These are phyloP conservation scores for Amaranthus palmeri DNA, from an alignment of 148 eudicot genomes.

Conservation along the genomic window DNA sequence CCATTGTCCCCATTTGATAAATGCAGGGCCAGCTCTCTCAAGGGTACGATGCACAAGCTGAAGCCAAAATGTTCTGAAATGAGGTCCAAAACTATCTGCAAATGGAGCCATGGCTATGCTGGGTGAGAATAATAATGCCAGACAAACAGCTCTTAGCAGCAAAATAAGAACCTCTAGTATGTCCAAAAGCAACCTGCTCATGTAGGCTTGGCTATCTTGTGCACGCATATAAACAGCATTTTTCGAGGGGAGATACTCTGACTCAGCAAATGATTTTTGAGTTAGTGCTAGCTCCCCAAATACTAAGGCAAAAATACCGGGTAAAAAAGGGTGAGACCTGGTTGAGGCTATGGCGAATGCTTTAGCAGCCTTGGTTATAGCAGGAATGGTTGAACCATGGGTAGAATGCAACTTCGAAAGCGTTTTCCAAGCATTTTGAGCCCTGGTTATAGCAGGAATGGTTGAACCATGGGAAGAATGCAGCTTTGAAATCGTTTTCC, in stretches of 20 bases:
- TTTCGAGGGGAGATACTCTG: constrained; percentile 45
- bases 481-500: constrained; percentile 50
- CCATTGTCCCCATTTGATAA: constrained; percentile 99
- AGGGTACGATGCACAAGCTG: constrained; percentile 68
- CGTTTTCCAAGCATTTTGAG: too few species aligned
- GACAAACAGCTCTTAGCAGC: constrained; percentile 63
- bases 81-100: constrained; percentile 64
- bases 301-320: constrained; percentile 57
- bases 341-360: constrained; percentile 75
- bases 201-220: constrained; percentile 60
- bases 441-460: constrained; percentile 22
- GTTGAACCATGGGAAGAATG: constrained; percentile 22
- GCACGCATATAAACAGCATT: constrained; percentile 50
- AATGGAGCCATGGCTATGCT: constrained; percentile 84
- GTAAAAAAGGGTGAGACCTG: constrained; percentile 60
- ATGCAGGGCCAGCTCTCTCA: constrained; percentile 93
- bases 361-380: constrained; percentile 46
- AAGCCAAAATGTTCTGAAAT: constrained; percentile 71
- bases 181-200: constrained; percentile 43
- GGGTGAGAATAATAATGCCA: constrained; percentile 75
- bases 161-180: constrained; percentile 53
- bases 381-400: too few species aligned
- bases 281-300: constrained; percentile 55
- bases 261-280: constrained; percentile 36
- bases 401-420: too few species aligned